phyloP scores from a whole-genome alignment of 768 basidiomycete genomes.

The Zangia roseola region DNA sequence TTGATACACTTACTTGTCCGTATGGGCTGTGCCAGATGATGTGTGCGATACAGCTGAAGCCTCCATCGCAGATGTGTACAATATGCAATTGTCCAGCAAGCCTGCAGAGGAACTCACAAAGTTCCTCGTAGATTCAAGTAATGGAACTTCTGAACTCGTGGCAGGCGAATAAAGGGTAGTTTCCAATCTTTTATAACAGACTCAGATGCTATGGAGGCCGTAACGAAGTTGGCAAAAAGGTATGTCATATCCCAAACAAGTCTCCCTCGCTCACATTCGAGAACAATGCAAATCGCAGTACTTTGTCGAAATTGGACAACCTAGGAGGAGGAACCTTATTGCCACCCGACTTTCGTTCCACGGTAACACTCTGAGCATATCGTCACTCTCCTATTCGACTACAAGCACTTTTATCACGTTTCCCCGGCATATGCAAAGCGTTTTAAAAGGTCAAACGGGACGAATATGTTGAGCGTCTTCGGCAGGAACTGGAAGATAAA shows the following conservation, averaged over 20 bases:
- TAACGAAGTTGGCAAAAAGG: slow-evolving; percentile 77
- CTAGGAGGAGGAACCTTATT: slow-evolving; percentile 74
- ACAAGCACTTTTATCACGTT: slow-evolving; percentile 75
- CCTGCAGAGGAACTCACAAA: slow-evolving; percentile 81
- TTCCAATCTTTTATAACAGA: slow-evolving; percentile 42
- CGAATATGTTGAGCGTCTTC: slow-evolving; percentile 74
- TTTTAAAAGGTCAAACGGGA: slow-evolving; percentile 68
- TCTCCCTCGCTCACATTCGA: slow-evolving; percentile 8
- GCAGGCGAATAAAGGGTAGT: not conserved
- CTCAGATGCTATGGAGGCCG: slow-evolving; percentile 86
- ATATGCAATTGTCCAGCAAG: slow-evolving; percentile 77
- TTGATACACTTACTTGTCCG: slow-evolving; percentile 78
- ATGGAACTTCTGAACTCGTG: slow-evolving; percentile 68
- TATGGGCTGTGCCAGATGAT: slow-evolving; percentile 3
- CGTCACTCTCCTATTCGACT: slow-evolving; percentile 66
- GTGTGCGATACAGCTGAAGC: not conserved
- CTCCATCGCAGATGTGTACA: slow-evolving; percentile 67
- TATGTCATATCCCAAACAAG: slow-evolving; percentile 25
- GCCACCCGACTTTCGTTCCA: slow-evolving; percentile 79
- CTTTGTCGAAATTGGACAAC: slow-evolving; percentile 66
- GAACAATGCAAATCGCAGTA: slow-evolving; percentile 59
- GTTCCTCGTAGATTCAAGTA: slow-evolving; percentile 57
- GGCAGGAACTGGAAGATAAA: slow-evolving; percentile 82
- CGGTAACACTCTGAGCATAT: slow-evolving; percentile 75
- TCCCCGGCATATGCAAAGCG: slow-evolving; percentile 85